Percentiles rank a stretch among this genome's conserved stretches.
Evolutionary conservation across 108 stramenopile species (phyloP).

Genomic region (Bacterosira constricta): DNA sequence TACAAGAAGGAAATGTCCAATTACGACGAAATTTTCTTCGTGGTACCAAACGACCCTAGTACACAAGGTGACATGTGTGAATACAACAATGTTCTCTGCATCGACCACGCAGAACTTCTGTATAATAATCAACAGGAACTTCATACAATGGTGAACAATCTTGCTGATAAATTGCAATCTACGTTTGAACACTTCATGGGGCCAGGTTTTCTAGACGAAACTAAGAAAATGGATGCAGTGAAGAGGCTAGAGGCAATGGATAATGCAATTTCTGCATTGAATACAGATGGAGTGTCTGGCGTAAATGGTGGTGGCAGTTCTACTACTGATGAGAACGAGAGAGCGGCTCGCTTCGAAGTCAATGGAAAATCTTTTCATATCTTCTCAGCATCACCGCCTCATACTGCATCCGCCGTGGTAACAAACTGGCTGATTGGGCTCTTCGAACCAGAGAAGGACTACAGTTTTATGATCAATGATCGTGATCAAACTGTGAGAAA

Average conservation of each 20-base stretch:
- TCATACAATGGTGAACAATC: conserved; percentile 12
- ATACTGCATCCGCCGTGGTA: conserved; percentile 23
- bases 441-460: conserved; percentile 29
- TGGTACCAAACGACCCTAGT: conserved; percentile 4
- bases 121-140: conserved; percentile 18
- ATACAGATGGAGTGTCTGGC: conserved; percentile 18
- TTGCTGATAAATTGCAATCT: conserved; percentile 17
- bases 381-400: conserved; percentile 29
- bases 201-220: conserved; percentile 6
- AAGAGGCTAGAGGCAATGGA: conserved; percentile 31
- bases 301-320: conserved; percentile 1
- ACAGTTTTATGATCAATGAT: conserved; percentile 29
- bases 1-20: conserved; percentile 16
- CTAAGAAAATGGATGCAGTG: conserved; percentile 16
- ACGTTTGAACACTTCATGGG: conserved; percentile 45
- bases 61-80: conserved; percentile 20
- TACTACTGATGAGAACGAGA: too few relatives aligned
- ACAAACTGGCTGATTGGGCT: conserved; percentile 37
- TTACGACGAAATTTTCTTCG: conserved; percentile 38
- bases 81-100: conserved; percentile 37
- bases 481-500: conserved; percentile 13
- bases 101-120: conserved; percentile 32
- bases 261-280: conserved; percentile 20
- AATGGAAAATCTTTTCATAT: conserved; percentile 38
- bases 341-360: not conserved